phyloP scores from a whole-genome alignment of 2,329 filamentous ascomycete genomes.

The Phialophora macrospora region DNA sequence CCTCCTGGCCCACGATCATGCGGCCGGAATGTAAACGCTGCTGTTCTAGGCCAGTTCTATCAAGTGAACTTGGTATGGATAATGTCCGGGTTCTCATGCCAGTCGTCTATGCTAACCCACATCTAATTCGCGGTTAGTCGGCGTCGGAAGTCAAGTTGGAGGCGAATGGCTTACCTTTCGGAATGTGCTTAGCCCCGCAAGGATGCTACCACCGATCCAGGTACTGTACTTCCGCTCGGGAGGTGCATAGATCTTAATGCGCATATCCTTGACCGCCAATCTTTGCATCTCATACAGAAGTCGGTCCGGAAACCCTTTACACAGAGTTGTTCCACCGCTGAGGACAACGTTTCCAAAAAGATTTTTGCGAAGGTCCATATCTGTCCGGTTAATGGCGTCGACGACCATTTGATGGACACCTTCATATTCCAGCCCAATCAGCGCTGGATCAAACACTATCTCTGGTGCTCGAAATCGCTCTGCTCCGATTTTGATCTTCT shows the following conservation, averaged over 20 bases:
- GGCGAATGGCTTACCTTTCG: conserved; percentile 72
- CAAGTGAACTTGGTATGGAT: conserved; percentile 98
- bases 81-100: conserved; percentile 99
- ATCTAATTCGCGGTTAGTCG: conserved; percentile 64
- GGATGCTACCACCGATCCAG: conserved; percentile 97
- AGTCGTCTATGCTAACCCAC: conserved; percentile 99
- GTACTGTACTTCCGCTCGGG: conserved; percentile 98
- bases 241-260: conserved; percentile 98
- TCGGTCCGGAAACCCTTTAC: conserved; percentile 94
- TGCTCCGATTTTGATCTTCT: conserved; percentile 90
- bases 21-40: background rate
- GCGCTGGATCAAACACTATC: conserved; percentile 95
- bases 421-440: conserved; percentile 95
- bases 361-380: conserved; percentile 91
- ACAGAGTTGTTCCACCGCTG: conserved; percentile 92
- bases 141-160: background rate
- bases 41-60: conserved; percentile 25
- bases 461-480: conserved; percentile 96
- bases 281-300: conserved; percentile 89
- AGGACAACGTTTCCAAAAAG: conserved; percentile 97
- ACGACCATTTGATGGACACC: conserved; percentile 98
- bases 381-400: conserved; percentile 91
- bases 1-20: background rate
- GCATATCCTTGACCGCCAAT: conserved; percentile 97
- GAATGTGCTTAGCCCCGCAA: conserved; percentile 96